Evolutionary conservation across 1,284 basidiomycete genomes (phyloP).

Genomic region (Prillingera fragicola): DNA sequence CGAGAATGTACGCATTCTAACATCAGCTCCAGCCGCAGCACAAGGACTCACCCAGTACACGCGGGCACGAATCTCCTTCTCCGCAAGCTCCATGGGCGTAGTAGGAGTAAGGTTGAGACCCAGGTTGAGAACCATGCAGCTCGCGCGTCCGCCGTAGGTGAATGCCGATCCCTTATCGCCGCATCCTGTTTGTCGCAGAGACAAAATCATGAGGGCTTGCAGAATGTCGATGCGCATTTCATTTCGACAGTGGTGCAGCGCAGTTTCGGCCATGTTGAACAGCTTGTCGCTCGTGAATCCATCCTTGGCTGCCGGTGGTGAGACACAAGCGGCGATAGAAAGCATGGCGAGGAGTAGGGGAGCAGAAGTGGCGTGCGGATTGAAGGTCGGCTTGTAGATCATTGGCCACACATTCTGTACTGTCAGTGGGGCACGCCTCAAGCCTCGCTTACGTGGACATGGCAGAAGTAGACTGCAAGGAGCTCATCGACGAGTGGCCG

Average conservation of each 20-base stretch:
- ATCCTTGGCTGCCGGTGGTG: conserved; percentile 51
- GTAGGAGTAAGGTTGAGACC: conserved; percentile 45
- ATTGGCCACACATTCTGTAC: conserved; percentile 44
- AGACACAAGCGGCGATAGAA: conserved; percentile 37
- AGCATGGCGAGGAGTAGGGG: conserved; percentile 41
- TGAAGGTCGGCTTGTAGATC: conserved; percentile 44
- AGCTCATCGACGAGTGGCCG: conserved; percentile 30
- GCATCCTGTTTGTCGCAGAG: conserved; percentile 48
- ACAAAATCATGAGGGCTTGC: conserved; percentile 47
- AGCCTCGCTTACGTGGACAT: conserved; percentile 38
- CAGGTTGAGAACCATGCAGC: conserved; percentile 48
- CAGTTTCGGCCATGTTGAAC: conserved; percentile 33
- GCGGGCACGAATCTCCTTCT: conserved; percentile 40
- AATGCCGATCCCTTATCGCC: conserved; percentile 48
- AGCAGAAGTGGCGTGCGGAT: conserved; percentile 28
- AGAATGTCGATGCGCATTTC: conserved; percentile 36
- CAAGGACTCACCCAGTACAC: conserved; percentile 30
- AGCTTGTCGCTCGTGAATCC: conserved; percentile 62
- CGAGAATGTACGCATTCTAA: conserved; percentile 50
- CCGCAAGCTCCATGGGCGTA: conserved; percentile 30
- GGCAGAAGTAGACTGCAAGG: conserved; percentile 39
- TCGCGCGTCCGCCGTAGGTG: conserved; percentile 45
- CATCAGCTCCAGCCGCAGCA: conserved; percentile 45
- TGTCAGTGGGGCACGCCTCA: background rate
- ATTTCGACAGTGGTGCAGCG: conserved; percentile 26